phyloP scores from a whole-genome alignment of 1,284 basidiomycete genomes.

The Cutaneotrichosporon cavernicola region DNA sequence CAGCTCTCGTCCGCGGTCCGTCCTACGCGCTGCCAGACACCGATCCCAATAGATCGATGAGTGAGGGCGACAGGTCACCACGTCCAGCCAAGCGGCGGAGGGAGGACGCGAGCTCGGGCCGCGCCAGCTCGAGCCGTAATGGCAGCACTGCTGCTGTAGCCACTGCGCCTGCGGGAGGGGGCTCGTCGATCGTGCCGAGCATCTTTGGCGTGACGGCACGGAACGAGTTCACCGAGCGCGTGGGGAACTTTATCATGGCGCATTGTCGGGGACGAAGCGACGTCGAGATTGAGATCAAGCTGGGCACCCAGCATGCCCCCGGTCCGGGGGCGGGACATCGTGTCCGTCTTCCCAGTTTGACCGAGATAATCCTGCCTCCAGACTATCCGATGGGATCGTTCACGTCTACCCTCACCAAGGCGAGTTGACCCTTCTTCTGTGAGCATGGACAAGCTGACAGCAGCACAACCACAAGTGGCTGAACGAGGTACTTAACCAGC shows the following conservation, averaged over 20 bases:
- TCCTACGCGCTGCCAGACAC: conserved; percentile 44
- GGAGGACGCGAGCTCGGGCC: conserved; percentile 10
- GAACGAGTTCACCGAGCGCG: conserved; percentile 87
- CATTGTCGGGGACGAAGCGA: conserved; percentile 50
- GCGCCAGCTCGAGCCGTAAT: conserved; percentile 6
- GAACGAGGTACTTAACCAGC: conserved; percentile 79
- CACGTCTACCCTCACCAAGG: conserved; percentile 85
- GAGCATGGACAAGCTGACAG: conserved; percentile 2
- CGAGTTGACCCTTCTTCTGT: conserved; percentile 53
- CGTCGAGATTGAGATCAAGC: conserved; percentile 83
- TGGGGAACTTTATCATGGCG: conserved; percentile 78
- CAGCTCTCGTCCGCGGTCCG: conserved; percentile 21
- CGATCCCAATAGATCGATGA: conserved; percentile 24
- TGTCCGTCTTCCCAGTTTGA: conserved; percentile 67
- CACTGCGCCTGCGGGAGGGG: background rate
- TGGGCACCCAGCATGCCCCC: conserved; percentile 73
- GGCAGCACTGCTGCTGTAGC: background rate
- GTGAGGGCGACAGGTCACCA: conserved; percentile 29
- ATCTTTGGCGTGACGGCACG: conserved; percentile 89
- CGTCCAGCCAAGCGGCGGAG: conserved; percentile 32
- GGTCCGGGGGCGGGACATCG: conserved; percentile 48
- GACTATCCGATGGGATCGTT: conserved; percentile 62
- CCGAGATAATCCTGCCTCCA: conserved; percentile 66
- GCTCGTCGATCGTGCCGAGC: conserved; percentile 64
- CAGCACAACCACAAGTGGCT: conserved; percentile 81